phyloP scores from a whole-genome alignment of 2,329 filamentous ascomycete genomes.

The Talaromyces sp. region DNA sequence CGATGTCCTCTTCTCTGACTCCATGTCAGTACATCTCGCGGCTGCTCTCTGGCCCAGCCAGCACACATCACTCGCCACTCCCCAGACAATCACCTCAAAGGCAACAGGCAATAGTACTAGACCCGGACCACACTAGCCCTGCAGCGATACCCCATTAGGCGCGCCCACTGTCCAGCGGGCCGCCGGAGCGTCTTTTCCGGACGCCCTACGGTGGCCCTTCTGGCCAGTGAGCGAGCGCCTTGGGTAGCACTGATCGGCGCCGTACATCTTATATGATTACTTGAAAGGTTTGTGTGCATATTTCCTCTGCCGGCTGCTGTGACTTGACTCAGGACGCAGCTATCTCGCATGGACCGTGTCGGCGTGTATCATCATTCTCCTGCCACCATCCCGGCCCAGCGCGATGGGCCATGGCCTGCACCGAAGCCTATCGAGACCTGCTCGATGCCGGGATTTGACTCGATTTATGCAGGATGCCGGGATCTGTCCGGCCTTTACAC shows the following conservation, averaged over 20 bases:
- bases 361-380: neutral
- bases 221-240: conserved; percentile 1
- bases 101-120: too few species aligned
- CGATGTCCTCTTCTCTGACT: too few species aligned
- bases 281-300: neutral
- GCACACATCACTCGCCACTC: neutral
- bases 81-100: neutral
- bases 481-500: neutral
- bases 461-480: neutral
- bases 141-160: neutral
- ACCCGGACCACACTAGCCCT: neutral
- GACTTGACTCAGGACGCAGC: neutral
- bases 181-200: neutral
- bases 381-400: neutral
- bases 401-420: neutral
- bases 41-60: neutral
- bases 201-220: neutral
- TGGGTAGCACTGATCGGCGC: conserved; percentile 1
- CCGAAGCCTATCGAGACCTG: neutral
- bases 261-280: neutral
- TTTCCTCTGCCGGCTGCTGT: neutral
- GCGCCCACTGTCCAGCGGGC: neutral
- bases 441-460: neutral
- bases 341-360: neutral
- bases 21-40: neutral